phyloP scores from a whole-genome alignment of 1,139 yeast species.

The Kazachstania sp. region DNA sequence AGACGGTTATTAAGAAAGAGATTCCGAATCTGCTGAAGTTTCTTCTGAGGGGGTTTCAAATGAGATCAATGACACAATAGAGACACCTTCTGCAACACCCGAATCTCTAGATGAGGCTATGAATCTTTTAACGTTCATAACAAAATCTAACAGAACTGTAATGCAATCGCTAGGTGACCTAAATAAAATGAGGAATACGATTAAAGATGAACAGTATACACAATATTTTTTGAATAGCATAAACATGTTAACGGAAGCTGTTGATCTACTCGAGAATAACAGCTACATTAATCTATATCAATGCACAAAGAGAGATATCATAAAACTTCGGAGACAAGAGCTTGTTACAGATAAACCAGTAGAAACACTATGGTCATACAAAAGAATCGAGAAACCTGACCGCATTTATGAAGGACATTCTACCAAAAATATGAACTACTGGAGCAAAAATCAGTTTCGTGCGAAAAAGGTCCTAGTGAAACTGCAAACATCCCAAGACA shows the following conservation, averaged over 20 bases:
- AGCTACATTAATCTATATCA: slow-evolving; percentile 20
- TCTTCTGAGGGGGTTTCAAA: too few relatives aligned
- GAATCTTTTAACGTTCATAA: slow-evolving; percentile 14
- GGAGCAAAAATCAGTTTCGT: slow-evolving; percentile 25
- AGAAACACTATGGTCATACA: slow-evolving; percentile 23
- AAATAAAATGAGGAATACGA: slow-evolving; percentile 15
- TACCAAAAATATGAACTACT: slow-evolving; percentile 28
- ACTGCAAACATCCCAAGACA: slow-evolving; percentile 18
- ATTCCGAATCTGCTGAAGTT: too few relatives aligned
- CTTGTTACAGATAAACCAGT: slow-evolving; percentile 16
- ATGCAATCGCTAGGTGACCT: slow-evolving; percentile 14
- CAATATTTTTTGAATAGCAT: slow-evolving; percentile 2
- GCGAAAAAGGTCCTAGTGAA: slow-evolving; percentile 22
- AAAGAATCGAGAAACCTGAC: slow-evolving; percentile 18
- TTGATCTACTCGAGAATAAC: slow-evolving; percentile 20
- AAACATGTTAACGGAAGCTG: slow-evolving; percentile 7
- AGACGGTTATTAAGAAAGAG: too few relatives aligned
- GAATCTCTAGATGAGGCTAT: slow-evolving; percentile 27
- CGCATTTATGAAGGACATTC: slow-evolving; percentile 15
- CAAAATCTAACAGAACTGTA: slow-evolving; percentile 11
- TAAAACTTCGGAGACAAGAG: slow-evolving; percentile 19
- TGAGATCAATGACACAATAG: too few relatives aligned
- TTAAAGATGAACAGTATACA: not conserved
- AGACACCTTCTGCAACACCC: too few relatives aligned
- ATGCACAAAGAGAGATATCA: slow-evolving; percentile 11